phyloP scores from a whole-genome alignment of 2,329 filamentous ascomycete genomes.

The Podosphaera leucotricha region DNA sequence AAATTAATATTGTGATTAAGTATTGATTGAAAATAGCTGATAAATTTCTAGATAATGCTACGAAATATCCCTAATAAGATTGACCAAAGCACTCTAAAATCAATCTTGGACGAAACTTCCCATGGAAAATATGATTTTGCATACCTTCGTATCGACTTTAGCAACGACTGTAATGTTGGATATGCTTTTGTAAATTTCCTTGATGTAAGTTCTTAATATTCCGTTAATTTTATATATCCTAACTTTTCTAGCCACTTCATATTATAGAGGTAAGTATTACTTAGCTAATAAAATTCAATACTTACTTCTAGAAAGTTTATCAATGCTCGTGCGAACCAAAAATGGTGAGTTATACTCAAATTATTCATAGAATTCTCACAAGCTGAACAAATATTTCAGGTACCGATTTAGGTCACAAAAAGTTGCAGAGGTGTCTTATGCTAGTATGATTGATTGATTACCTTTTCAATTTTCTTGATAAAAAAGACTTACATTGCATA shows the following conservation, averaged over 20 bases:
- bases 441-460: constrained; percentile 49
- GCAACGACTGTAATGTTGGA: constrained; percentile 53
- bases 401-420: constrained; percentile 69
- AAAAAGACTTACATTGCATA: constrained; percentile 18
- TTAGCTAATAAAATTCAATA: not conserved
- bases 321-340: constrained; percentile 41
- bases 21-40: constrained; percentile 2
- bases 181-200: constrained; percentile 96
- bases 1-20: constrained; percentile 15
- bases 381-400: constrained; percentile 18
- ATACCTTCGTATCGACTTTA: constrained; percentile 79
- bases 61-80: constrained; percentile 89
- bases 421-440: constrained; percentile 76
- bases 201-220: constrained; percentile 29
- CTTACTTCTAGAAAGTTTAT: constrained; percentile 36
- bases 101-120: constrained; percentile 54
- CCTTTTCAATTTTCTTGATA: not conserved
- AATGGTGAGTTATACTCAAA: constrained; percentile 28
- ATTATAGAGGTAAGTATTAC: constrained; percentile 36
- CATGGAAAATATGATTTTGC: constrained; percentile 80
- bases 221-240: constrained; percentile 12
- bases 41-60: constrained; percentile 50
- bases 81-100: constrained; percentile 52
- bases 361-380: not conserved
- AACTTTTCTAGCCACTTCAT: constrained; percentile 35